These are phyloP conservation scores for Nematocida parisii DNA, from an alignment of 371 early-diverging fungal genomes.

Conservation along the genomic window DNA sequence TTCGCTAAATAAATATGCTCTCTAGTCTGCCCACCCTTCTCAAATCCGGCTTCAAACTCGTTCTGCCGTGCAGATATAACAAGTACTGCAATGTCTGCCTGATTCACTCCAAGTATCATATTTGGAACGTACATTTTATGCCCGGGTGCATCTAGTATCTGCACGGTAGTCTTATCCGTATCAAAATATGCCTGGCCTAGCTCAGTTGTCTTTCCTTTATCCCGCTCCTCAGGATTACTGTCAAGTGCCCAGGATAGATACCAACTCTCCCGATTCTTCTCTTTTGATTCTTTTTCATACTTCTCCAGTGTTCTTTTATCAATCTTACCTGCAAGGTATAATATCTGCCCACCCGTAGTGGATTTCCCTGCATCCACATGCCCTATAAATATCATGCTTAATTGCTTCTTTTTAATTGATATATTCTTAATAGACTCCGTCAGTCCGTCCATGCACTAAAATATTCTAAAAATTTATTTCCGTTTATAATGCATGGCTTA, in stretches of 20 bases:
- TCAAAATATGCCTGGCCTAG: slow-evolving; percentile 79
- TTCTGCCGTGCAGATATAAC: slow-evolving; percentile 86
- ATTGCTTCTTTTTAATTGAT: slow-evolving; percentile 44
- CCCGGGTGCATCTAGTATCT: slow-evolving; percentile 79
- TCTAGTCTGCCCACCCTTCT: slow-evolving; percentile 93
- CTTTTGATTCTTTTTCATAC: slow-evolving; percentile 94
- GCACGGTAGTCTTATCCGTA: slow-evolving; percentile 74
- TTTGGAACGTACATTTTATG: slow-evolving; percentile 96
- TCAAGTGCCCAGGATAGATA: slow-evolving; percentile 70
- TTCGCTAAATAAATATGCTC: slow-evolving; percentile 92
- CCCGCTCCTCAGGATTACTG: slow-evolving; percentile 76
- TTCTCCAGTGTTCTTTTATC: slow-evolving; percentile 96
- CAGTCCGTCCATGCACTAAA: slow-evolving; percentile 36
- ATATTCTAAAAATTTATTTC: slow-evolving; percentile 39
- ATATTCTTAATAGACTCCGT: slow-evolving; percentile 30
- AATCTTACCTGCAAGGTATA: slow-evolving; percentile 96
- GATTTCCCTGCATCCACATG: slow-evolving; percentile 99
- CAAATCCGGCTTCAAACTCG: slow-evolving; percentile 98
- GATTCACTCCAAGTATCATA: slow-evolving; percentile 95
- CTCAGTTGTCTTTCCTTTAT: slow-evolving; percentile 70
- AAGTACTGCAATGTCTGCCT: slow-evolving; percentile 79
- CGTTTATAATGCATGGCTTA: neutral
- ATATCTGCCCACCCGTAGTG: slow-evolving; percentile 96
- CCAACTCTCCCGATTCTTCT: slow-evolving; percentile 72
- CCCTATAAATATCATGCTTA: slow-evolving; percentile 86